Base-by-base conservation (phyloP, 495 filamentous ascomycete genomes). In the Mycothermus thermophilus region DNA sequence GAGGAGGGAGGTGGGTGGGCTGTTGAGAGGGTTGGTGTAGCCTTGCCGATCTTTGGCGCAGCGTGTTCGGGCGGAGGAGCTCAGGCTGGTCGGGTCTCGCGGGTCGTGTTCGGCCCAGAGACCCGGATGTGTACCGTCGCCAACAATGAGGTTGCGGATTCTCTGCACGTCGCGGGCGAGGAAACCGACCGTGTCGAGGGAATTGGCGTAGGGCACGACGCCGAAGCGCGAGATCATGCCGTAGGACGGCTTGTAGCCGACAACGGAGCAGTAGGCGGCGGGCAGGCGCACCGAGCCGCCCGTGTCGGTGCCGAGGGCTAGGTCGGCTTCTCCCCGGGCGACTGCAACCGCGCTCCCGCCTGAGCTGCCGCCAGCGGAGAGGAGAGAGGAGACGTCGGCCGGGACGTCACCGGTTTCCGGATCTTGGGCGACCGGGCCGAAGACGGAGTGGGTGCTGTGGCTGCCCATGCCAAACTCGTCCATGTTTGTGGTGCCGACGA, bases 401-500 rank as follows among this genome's bases (percentile, higher is more conserved):
- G 22, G 6, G 6, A 25, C 6, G n/a, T n/a, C n/a, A n/a, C n/a
- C n/a, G 6, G 11, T 29, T 24, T 19, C 3, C 4, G 8, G 16
- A 8, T 30, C 27, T 15, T 63, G 66, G 3, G 46, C 24, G 14
- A 90, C 81, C 14, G 72, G 46, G 3, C 82, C 87, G 50, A 79
- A 80, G 34, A 55, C 52, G 13, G 87, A 92, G 50, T 86, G 58
- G 2, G 66, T 70, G 11, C 83, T 84, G 59, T 96, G 81, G 8
- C 85, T 92, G 24, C 90, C 90, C 90, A 97, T 97, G 14, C 90
- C 90, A 58, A 96, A 97, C 52, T 96, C 90, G 64, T 97, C 90
- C 46, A 97, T 66, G 55, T 93, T 93, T 0, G 85, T 85, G 54
- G 93, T 95, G 6, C 79, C 80, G 11, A 72, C 64, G 3, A 93